phyloP scores from a whole-genome alignment of 2,329 filamentous ascomycete genomes.

The Diplodia intermedia region DNA sequence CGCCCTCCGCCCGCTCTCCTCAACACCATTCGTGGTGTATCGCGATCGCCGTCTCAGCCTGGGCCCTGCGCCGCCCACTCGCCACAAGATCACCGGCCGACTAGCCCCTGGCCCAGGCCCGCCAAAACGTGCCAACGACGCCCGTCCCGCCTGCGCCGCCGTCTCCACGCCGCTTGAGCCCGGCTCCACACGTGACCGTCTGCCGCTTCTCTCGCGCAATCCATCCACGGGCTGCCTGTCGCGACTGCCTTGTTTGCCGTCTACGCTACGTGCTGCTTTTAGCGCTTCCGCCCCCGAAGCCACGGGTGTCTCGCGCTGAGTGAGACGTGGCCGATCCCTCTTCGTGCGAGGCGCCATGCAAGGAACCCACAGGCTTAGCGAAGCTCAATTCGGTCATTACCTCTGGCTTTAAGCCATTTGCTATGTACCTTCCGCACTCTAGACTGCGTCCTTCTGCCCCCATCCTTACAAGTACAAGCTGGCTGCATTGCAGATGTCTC shows the following conservation, averaged over 20 bases:
- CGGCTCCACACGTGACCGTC: not conserved
- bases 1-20: conserved; percentile 14
- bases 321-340: conserved; percentile 8
- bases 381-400: not conserved
- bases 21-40: conserved; percentile 29
- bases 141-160: not conserved
- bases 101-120: conserved; percentile 5
- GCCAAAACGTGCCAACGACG: not conserved
- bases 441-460: not conserved
- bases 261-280: not conserved
- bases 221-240: not conserved
- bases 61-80: conserved; percentile 19
- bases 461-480: conserved; percentile 48
- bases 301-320: not conserved
- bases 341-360: conserved; percentile 11
- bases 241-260: not conserved
- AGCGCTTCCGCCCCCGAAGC: not conserved
- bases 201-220: not conserved
- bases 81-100: conserved; percentile 14
- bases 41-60: conserved; percentile 28
- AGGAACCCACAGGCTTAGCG: not conserved
- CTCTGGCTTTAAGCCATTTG: not conserved
- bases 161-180: conserved; percentile 6
- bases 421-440: not conserved
- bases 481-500: conserved; percentile 51